A percentile compares a stretch with the other conserved stretches of the same genome.
These are phyloP conservation scores for Xylaria hypoxylon DNA, from an alignment of 2,329 filamentous ascomycete genomes.

Conservation along the genomic window DNA sequence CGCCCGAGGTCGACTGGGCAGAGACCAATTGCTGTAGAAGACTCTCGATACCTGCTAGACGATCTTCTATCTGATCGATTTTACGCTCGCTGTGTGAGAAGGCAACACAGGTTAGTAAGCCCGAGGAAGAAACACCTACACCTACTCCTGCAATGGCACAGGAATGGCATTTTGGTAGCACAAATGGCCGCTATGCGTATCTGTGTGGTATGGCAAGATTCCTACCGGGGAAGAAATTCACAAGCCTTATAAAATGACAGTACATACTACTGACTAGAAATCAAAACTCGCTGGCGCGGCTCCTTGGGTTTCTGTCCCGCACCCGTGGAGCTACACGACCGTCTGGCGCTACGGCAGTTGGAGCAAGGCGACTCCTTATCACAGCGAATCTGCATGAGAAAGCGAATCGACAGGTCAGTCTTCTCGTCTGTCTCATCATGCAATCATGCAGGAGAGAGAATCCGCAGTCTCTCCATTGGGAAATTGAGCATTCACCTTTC, in stretches of 20 bases:
- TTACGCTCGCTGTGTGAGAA: constrained; percentile 60
- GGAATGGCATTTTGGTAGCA: neutral
- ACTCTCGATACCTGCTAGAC: constrained; percentile 54
- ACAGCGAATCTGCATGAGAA: constrained; percentile 63
- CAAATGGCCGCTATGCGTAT: no score
- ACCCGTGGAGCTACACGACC: constrained; percentile 66
- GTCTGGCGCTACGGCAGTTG: constrained; percentile 66
- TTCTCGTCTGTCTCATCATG: neutral
- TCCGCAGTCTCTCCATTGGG: neutral
- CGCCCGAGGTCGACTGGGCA: constrained; percentile 7
- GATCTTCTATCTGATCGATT: constrained; percentile 57
- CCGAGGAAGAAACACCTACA: neutral
- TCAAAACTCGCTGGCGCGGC: constrained; percentile 66
- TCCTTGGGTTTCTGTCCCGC: constrained; percentile 66
- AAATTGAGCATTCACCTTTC: constrained; percentile 49
- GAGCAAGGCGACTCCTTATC: constrained; percentile 69
- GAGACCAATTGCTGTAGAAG: constrained; percentile 52
- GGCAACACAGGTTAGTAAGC: constrained; percentile 10
- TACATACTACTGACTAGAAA: constrained; percentile 70
- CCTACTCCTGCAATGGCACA: no score
- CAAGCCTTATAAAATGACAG: neutral
- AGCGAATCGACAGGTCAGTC: constrained; percentile 5
- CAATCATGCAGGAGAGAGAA: no score
- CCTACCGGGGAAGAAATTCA: neutral
- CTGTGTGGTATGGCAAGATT: neutral